phyloP scores from a whole-genome alignment of 2,329 filamentous ascomycete genomes.

The Aureobasidium musti region DNA sequence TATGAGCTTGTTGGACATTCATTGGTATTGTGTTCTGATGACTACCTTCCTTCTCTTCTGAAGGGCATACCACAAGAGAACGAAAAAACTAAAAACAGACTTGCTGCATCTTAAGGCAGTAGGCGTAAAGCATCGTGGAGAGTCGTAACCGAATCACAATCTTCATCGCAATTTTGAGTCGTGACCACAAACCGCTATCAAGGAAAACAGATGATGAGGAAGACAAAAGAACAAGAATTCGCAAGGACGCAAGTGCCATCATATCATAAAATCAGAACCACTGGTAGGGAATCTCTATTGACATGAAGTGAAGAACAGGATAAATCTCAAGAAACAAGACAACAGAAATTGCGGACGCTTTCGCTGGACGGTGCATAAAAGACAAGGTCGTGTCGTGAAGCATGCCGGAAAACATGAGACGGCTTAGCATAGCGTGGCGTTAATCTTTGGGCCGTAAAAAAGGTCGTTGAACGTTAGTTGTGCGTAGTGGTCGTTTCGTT shows the following conservation, averaged over 20 bases:
- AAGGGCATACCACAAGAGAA: neutral
- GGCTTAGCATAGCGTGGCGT: constrained; percentile 15
- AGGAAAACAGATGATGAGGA: neutral
- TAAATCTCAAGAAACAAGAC: constrained; percentile 2
- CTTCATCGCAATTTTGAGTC: neutral
- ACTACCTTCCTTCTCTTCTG: neutral
- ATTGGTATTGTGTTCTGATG: neutral
- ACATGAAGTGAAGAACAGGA: constrained; percentile 18
- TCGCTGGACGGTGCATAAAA: constrained; percentile 20
- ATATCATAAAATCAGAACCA: constrained; percentile 19
- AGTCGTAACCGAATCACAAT: constrained; percentile 7
- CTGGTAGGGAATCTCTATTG: constrained; percentile 23
- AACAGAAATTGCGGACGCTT: constrained; percentile 15
- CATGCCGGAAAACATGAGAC: constrained; percentile 21
- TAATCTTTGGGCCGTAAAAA: constrained; percentile 27
- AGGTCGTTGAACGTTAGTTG: constrained; percentile 28
- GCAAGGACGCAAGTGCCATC: neutral
- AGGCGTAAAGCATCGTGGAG: neutral
- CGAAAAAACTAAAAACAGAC: neutral
- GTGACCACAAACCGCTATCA: neutral
- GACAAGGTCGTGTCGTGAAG: constrained; percentile 28
- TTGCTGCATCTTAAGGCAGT: no score
- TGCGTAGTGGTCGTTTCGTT: neutral
- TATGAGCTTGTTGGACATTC: neutral
- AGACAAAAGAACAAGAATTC: neutral